phyloP scores from a whole-genome alignment of 2,329 filamentous ascomycete genomes.

The Coniella vitis region DNA sequence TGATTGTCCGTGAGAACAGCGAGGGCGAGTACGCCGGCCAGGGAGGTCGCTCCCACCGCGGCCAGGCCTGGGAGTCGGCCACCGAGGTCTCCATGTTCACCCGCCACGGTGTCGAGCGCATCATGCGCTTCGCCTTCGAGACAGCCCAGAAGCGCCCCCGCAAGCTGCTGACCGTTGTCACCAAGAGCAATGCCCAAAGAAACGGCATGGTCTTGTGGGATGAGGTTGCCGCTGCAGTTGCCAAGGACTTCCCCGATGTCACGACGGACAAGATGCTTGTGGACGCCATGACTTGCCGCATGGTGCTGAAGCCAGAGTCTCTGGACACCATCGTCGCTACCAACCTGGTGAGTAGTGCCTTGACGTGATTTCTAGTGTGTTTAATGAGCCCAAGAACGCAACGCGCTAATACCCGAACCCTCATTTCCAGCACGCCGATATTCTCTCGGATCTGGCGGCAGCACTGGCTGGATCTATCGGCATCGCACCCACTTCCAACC shows the following conservation, averaged over 20 bases:
- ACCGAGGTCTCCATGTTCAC: slow-evolving; percentile 60
- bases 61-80: slow-evolving; percentile 50
- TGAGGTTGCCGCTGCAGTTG: slow-evolving; percentile 48
- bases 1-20: slow-evolving; percentile 59
- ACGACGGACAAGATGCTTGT: slow-evolving; percentile 58
- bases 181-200: slow-evolving; percentile 59
- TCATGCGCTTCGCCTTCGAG: slow-evolving; percentile 59
- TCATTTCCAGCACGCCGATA: slow-evolving; percentile 42
- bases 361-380: too few species aligned
- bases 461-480: slow-evolving; percentile 62
- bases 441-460: slow-evolving; percentile 60
- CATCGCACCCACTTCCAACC: slow-evolving; percentile 58
- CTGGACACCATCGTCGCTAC: slow-evolving; percentile 59
- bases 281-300: slow-evolving; percentile 41
- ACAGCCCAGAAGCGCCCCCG: slow-evolving; percentile 43
- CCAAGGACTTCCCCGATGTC: slow-evolving; percentile 52
- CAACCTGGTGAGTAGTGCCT: slow-evolving; percentile 40
- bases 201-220: slow-evolving; percentile 66
- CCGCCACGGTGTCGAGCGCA: slow-evolving; percentile 49
- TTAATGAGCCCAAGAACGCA: too few species aligned
- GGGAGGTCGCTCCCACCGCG: slow-evolving; percentile 51
- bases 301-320: slow-evolving; percentile 52
- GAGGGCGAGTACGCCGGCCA: slow-evolving; percentile 61
- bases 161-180: slow-evolving; percentile 56
- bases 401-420: neutral